These are phyloP conservation scores for Saccharomycopsis malanga DNA, from an alignment of 805 yeast species.

Conservation along the genomic window DNA sequence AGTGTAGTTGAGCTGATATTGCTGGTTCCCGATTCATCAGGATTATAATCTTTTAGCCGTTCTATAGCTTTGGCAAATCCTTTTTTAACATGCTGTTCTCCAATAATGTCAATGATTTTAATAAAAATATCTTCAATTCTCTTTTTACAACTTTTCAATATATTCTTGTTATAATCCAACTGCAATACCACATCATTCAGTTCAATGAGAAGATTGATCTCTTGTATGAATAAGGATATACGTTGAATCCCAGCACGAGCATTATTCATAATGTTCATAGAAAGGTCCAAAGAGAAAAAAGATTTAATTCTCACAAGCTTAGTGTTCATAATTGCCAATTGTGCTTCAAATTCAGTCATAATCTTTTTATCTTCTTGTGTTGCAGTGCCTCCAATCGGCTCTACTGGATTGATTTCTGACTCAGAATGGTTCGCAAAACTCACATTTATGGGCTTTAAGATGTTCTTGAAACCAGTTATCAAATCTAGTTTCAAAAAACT, in stretches of 20 bases:
- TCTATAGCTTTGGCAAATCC: conserved; percentile 80
- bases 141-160: conserved; percentile 30
- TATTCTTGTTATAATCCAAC: conserved; percentile 27
- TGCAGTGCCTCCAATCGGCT: neutral
- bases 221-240: conserved; percentile 39
- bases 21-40: conserved; percentile 31
- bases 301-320: conserved; percentile 71
- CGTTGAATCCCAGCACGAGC: conserved; percentile 61
- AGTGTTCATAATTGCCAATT: conserved; percentile 65
- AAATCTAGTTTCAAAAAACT: conserved; percentile 35
- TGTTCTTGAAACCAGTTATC: conserved; percentile 56
- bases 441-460: conserved; percentile 33
- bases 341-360: conserved; percentile 68
- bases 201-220: conserved; percentile 12
- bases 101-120: conserved; percentile 53
- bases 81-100: conserved; percentile 66
- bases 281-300: conserved; percentile 73
- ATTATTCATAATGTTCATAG: conserved; percentile 59
- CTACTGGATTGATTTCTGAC: neutral
- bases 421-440: neutral
- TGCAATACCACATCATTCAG: conserved; percentile 30
- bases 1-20: neutral
- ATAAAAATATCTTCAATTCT: conserved; percentile 63
- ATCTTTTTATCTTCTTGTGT: conserved; percentile 26
- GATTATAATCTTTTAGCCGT: conserved; percentile 65